Evolutionary conservation across 2,329 filamentous ascomycete species (phyloP), one percentile per base, ranked within the genome.

Genomic region (Epichloe baconii): DNA sequence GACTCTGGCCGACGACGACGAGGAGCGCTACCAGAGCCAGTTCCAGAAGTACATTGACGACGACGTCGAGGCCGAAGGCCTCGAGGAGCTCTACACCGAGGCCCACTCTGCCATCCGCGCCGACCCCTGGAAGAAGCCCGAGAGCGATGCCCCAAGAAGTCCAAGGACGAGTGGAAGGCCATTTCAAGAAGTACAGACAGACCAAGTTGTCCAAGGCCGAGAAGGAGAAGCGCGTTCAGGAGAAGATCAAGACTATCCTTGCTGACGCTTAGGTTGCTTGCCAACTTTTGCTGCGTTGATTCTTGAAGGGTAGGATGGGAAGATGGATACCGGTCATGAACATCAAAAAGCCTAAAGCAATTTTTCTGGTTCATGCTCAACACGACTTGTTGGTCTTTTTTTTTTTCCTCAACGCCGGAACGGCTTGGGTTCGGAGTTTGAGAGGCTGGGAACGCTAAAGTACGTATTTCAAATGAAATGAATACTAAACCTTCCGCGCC

Each of bases 21-120:
- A 98, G 86, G 93, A 98, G 83, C 90, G 93, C 71, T 98, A 88
- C 88, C 91, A 91, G 82, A 83, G 82, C 65, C 93, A 98, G 80
- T 98, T 98, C 86, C 79, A 83, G 73, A 85, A 93, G 76, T 98
- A 98, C 82, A 86, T 95, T 63, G 91, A 98, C 61, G 88, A 95
- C 69, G 93, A 95, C 65, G 73, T 98, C 61, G 91, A 97, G 79
- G 90, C 93, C 58, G 93, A 96, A 66, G 88, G 86, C 65, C 82
- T 98, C 55, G 93, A 98, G 87, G 93, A 98, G 68, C 72, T 97
- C 63, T 98, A 97, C 82, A 71, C 79, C 56, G 88, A 96, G 70
- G 93, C 90, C 59, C 93, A 98, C 83, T 85, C 86, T 73, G 85
- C 86, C 69, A 98, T 98, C 80, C 90, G 93, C 61, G 91, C 89